These are phyloP conservation scores for Penicillium sclerotiorum DNA, from an alignment of 2,329 filamentous ascomycete genomes.

Conservation along the genomic window DNA sequence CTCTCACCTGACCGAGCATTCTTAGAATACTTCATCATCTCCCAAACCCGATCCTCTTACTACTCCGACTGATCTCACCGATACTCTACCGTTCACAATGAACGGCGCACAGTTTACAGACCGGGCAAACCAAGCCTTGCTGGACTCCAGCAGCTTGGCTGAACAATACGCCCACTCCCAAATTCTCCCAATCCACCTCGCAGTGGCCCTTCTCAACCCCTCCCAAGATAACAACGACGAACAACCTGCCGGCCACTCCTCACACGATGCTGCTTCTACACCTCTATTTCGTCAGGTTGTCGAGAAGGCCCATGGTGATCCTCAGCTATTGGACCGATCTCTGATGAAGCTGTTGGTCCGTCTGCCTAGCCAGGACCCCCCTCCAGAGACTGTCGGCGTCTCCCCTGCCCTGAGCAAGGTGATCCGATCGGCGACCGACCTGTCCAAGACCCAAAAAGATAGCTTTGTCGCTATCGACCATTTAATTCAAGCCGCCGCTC, in stretches of 20 bases:
- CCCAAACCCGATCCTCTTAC: neutral
- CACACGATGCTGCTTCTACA: slow-evolving; percentile 61
- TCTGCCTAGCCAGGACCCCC: slow-evolving; percentile 90
- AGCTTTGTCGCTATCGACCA: slow-evolving; percentile 94
- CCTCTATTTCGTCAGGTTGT: slow-evolving; percentile 95
- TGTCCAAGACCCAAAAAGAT: slow-evolving; percentile 98
- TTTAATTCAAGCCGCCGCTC: slow-evolving; percentile 79
- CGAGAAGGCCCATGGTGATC: slow-evolving; percentile 89
- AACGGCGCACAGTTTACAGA: slow-evolving; percentile 77
- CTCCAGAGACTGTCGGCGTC: slow-evolving; percentile 83
- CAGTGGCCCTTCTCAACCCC: slow-evolving; percentile 58
- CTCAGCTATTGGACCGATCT: slow-evolving; percentile 81
- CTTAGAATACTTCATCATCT: no score
- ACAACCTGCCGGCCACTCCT: slow-evolving; percentile 65
- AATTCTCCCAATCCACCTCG: slow-evolving; percentile 85
- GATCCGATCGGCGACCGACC: slow-evolving; percentile 78
- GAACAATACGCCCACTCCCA: slow-evolving; percentile 91
- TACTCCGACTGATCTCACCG: slow-evolving; percentile 6
- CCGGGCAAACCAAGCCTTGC: slow-evolving; percentile 83
- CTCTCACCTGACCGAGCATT: neutral
- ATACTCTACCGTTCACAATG: slow-evolving; percentile 33
- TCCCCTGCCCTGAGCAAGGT: slow-evolving; percentile 81
- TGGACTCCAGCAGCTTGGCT: slow-evolving; percentile 84
- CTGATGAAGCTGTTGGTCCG: slow-evolving; percentile 92
- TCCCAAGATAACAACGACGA: slow-evolving; percentile 67